These are phyloP conservation scores for Wickerhamiella sergipiensis DNA, from an alignment of 805 yeast species.

Conservation along the genomic window DNA sequence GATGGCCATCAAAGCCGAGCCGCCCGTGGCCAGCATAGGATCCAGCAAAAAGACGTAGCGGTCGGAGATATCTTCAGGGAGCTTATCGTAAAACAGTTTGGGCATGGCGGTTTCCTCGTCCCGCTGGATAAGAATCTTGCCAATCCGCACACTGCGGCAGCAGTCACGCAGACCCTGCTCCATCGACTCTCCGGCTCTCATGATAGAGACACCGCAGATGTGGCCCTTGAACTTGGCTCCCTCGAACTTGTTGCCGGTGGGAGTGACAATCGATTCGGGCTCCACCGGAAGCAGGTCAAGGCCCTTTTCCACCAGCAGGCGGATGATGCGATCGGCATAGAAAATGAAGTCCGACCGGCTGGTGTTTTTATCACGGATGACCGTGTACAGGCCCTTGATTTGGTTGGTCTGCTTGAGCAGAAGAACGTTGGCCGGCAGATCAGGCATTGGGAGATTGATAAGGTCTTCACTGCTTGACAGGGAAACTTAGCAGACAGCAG, in stretches of 20 bases:
- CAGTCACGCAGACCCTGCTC: constrained; percentile 97
- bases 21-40: constrained; percentile 98
- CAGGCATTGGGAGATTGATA: neutral
- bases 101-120: constrained; percentile 96
- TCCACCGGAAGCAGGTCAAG: constrained; percentile 88
- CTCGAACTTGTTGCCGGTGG: constrained; percentile 53
- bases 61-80: constrained; percentile 82
- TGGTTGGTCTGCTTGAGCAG: constrained; percentile 83
- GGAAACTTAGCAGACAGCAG: no score
- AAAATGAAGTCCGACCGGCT: constrained; percentile 86
- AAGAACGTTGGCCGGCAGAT: constrained; percentile 29
- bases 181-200: constrained; percentile 98
- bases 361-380: constrained; percentile 72
- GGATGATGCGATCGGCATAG: constrained; percentile 87
- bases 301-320: constrained; percentile 90
- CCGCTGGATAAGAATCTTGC: constrained; percentile 92
- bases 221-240: constrained; percentile 82
- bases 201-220: constrained; percentile 95
- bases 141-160: constrained; percentile 90
- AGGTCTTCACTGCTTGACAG: no score
- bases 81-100: constrained; percentile 79
- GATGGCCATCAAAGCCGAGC: constrained; percentile 94
- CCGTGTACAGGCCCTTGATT: constrained; percentile 71
- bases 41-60: constrained; percentile 85
- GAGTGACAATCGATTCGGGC: constrained; percentile 52